Evolutionary conservation across 495 filamentous ascomycete genomes (phyloP), one percentile per base, ranked within the genome.

Genomic region (Penicillium flavigenum): DNA sequence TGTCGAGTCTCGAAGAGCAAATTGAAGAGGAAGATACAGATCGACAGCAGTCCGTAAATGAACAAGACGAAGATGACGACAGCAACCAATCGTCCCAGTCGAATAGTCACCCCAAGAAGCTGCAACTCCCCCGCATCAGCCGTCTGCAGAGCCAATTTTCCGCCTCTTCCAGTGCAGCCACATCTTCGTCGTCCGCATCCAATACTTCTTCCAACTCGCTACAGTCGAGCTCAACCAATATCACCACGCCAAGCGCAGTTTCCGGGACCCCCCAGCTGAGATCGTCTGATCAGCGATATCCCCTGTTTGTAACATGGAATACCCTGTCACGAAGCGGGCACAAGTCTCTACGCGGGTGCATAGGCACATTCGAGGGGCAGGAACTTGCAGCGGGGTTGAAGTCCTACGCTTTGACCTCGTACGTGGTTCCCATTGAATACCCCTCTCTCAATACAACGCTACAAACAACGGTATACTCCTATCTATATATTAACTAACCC

Each of bases 261-360:
- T 75, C 62, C 4, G 67, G 64, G 32, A 56, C 52, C 1, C 27
- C 57, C 17, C 48, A 57, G 34, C 47, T 63, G 53, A 64, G 68
- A 63, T 53, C 64, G n/a, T 22, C 43, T 3, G 58, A 72, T 41
- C 67, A 64, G 43, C 62, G 60, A 41, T 72, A 77, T 56, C 94
- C 94, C 5, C 79, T 98, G 14, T 98, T 98, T 69, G 89, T 98
- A 14, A 98, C 94, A 0, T 98, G 95, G 94, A 96, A 96, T 71
- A 89, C 83, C 1, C 51, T 89, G 27, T 84, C 82, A 4, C 77
- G 77, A 24, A 80, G 81, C 56, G 83, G 81, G 16, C 70, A 80
- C 54, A 86, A 84, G 61, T 83, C 81, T 34, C 81, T 98, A 16
- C 88, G 94, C 46, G 94, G 94, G 31, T 98, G 94, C 79, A 98